phyloP scores from a whole-genome alignment of 2,329 filamentous ascomycete species.

The Xylaria sp. region DNA sequence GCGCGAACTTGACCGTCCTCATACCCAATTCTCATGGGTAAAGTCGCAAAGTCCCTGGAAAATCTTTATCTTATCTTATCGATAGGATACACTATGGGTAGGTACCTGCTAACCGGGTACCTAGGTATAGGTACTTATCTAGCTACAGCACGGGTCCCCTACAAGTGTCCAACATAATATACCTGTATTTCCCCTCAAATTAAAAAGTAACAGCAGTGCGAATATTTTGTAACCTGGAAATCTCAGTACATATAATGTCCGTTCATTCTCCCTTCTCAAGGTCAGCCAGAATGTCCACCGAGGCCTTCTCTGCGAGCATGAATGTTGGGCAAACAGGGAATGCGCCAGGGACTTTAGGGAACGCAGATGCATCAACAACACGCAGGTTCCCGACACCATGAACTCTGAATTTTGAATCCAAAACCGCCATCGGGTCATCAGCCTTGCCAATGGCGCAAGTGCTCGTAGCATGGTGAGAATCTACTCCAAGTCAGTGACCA shows the following conservation, averaged over 20 bases:
- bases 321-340: constrained; percentile 60
- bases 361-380: constrained; percentile 67
- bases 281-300: constrained; percentile 59
- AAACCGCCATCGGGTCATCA: constrained; percentile 61
- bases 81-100: constrained; percentile 3
- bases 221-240: not conserved
- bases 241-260: not conserved
- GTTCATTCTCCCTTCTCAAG: not conserved
- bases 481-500: constrained; percentile 3
- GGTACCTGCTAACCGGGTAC: no score
- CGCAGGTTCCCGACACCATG: constrained; percentile 62
- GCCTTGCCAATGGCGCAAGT: constrained; percentile 64
- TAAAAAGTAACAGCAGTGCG: not conserved
- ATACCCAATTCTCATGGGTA: not conserved
- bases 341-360: constrained; percentile 59
- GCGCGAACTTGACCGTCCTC: not conserved
- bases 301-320: constrained; percentile 69
- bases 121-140: no score
- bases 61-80: constrained; percentile 41
- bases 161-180: no score
- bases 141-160: no score
- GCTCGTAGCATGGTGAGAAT: constrained; percentile 66
- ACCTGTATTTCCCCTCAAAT: not conserved
- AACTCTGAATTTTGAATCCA: constrained; percentile 65
- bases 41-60: constrained; percentile 24